Evolutionary conservation across 441 rosid genomes (phyloP).

Genomic region (Codiaeum variegatum): DNA sequence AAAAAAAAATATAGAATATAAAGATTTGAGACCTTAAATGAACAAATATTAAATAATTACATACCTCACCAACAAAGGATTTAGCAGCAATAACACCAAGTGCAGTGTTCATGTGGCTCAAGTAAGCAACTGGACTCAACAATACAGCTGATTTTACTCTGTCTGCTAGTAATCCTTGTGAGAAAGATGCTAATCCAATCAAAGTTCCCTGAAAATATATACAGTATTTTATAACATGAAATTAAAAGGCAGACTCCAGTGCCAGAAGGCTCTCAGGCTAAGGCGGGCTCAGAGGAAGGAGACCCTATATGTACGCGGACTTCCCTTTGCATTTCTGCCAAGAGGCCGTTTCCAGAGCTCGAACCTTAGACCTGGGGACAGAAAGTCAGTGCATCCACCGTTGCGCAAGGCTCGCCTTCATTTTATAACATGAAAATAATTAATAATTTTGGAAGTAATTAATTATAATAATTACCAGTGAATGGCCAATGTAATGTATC

Average conservation of each 20-base stretch:
- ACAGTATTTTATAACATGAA: too few species aligned
- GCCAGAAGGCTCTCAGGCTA: too few species aligned
- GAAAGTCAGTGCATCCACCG: too few species aligned
- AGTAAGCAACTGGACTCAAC: constrained; percentile 82
- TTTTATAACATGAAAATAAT: too few species aligned
- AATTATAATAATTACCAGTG: constrained; percentile 46
- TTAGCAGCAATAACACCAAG: constrained; percentile 60
- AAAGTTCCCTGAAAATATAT: constrained; percentile 61
- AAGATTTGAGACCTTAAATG: not conserved
- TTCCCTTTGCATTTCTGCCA: too few species aligned
- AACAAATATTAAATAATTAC: not conserved
- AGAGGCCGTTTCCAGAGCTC: too few species aligned
- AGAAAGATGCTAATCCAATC: constrained; percentile 66
- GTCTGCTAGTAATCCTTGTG: constrained; percentile 61
- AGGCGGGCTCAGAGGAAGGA: too few species aligned
- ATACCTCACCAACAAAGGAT: constrained; percentile 78
- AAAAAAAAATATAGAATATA: too few species aligned
- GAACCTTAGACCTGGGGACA: too few species aligned
- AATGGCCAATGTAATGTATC: constrained; percentile 84
- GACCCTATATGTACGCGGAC: too few species aligned
- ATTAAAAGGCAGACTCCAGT: too few species aligned
- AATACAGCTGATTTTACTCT: constrained; percentile 63
- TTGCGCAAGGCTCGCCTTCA: too few species aligned
- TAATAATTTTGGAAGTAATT: not conserved
- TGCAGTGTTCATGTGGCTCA: constrained; percentile 83